Conservation (phyloP, 2,329 filamentous ascomycete genomes). For the Boeremia lycopersici region DNA sequence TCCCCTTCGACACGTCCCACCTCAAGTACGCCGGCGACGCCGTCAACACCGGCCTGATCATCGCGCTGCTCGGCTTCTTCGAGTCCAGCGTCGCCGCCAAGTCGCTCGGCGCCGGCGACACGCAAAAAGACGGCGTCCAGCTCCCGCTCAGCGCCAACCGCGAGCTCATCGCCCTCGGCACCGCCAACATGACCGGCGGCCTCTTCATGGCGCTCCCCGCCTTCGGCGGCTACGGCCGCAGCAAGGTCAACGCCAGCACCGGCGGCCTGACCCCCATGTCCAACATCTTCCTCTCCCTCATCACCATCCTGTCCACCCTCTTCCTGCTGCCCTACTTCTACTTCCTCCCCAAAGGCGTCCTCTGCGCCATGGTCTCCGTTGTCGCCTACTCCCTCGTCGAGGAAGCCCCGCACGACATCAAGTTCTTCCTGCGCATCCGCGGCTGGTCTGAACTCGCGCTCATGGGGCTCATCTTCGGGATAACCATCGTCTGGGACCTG, state of each 20-base stretch:
- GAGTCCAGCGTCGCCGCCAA: slow-evolving; percentile 97
- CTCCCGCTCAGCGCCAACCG: slow-evolving; percentile 89
- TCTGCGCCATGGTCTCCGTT: slow-evolving; percentile 92
- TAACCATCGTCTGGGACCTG: slow-evolving; percentile 94
- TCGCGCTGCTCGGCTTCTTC: slow-evolving; percentile 96
- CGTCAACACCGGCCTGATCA: slow-evolving; percentile 89
- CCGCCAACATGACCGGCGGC: slow-evolving; percentile 88
- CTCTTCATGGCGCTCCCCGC: slow-evolving; percentile 92
- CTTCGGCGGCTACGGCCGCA: slow-evolving; percentile 94
- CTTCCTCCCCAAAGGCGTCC: slow-evolving; percentile 93
- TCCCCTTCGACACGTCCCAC: slow-evolving; percentile 78
- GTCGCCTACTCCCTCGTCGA: slow-evolving; percentile 95
- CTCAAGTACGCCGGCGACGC: slow-evolving; percentile 84
- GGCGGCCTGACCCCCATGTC: slow-evolving; percentile 94
- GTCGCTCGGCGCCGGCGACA: slow-evolving; percentile 66
- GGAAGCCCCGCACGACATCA: slow-evolving; percentile 89
- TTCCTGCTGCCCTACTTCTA: slow-evolving; percentile 91
- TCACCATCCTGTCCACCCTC: slow-evolving; percentile 79
- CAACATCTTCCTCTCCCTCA: slow-evolving; percentile 81
- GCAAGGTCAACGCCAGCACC: slow-evolving; percentile 92
- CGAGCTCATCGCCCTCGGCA: slow-evolving; percentile 88
- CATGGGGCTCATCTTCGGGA: slow-evolving; percentile 87
- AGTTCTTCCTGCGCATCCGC: slow-evolving; percentile 84
- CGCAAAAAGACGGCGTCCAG: slow-evolving; percentile 68
- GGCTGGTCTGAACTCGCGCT: slow-evolving; percentile 86